Evolutionary conservation across 805 yeast species (phyloP).

Genomic region (Deakozyma indianensis): DNA sequence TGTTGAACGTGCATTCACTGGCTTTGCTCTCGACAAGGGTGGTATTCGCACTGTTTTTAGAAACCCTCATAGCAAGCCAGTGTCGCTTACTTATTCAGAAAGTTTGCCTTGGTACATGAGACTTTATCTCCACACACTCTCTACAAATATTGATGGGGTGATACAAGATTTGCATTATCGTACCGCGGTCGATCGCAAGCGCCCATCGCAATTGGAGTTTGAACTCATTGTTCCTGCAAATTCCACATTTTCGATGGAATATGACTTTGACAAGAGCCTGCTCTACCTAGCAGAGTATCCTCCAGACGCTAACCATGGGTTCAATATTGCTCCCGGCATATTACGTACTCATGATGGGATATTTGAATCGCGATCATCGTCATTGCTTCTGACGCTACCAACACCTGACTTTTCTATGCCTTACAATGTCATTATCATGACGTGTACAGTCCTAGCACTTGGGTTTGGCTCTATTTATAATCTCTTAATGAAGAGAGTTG

Average conservation of each 20-base stretch:
- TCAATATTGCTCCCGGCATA: slow-evolving; percentile 81
- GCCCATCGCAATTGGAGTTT: slow-evolving; percentile 76
- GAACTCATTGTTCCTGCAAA: slow-evolving; percentile 48
- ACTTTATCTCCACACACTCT: slow-evolving; percentile 59
- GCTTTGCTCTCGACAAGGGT: slow-evolving; percentile 83
- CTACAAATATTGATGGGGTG: slow-evolving; percentile 18
- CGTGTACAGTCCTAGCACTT: slow-evolving; percentile 86
- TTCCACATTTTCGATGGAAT: slow-evolving; percentile 45
- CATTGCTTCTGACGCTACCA: slow-evolving; percentile 75
- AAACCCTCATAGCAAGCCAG: slow-evolving; percentile 40
- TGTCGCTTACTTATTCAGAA: slow-evolving; percentile 54
- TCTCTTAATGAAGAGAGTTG: slow-evolving; percentile 54
- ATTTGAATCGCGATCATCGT: slow-evolving; percentile 53
- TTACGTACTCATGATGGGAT: slow-evolving; percentile 25
- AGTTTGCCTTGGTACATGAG: slow-evolving; percentile 89
- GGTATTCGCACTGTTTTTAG: slow-evolving; percentile 66
- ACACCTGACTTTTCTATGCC: slow-evolving; percentile 99
- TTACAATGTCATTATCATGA: slow-evolving; percentile 84
- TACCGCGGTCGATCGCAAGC: slow-evolving; percentile 66
- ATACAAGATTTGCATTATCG: slow-evolving; percentile 34
- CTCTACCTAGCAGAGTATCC: slow-evolving; percentile 84
- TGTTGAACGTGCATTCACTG: slow-evolving; percentile 79
- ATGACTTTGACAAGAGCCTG: slow-evolving; percentile 77
- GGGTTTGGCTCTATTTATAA: slow-evolving; percentile 82
- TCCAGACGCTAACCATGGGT: slow-evolving; percentile 99